phyloP scores from a whole-genome alignment of 495 filamentous ascomycete species.

The Viridothelium virens region DNA sequence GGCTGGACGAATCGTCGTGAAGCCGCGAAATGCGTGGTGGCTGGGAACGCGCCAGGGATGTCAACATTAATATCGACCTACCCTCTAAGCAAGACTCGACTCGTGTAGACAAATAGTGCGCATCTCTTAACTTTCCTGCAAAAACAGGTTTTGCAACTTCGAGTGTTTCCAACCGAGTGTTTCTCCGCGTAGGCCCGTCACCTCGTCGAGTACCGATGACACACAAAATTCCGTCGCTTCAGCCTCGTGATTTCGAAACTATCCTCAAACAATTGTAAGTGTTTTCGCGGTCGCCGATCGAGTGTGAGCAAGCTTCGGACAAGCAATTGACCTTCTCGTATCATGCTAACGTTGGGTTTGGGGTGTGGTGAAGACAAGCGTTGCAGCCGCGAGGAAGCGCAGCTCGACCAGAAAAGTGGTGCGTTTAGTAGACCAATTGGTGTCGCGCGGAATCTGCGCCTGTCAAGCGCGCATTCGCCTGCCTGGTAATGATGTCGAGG shows the following conservation, averaged over 20 bases:
- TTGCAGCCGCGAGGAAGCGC: not conserved
- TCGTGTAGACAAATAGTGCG: not conserved
- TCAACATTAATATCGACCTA: not conserved
- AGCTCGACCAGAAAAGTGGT: not conserved
- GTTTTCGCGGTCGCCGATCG: not conserved
- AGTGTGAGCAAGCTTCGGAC: not conserved
- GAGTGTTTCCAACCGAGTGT: not conserved
- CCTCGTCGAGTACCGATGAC: not conserved
- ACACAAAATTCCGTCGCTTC: not conserved
- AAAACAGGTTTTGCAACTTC: not conserved
- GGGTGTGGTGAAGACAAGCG: not conserved
- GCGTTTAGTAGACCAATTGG: conserved; percentile 9
- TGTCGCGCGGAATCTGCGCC: not conserved
- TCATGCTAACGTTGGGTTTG: not conserved
- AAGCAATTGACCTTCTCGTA: not conserved
- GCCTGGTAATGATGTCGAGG: conserved; percentile 3
- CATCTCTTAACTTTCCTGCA: not conserved
- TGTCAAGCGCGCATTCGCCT: not conserved
- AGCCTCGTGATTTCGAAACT: not conserved
- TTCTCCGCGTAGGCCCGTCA: not conserved
- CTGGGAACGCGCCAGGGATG: not conserved
- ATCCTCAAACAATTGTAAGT: not conserved
- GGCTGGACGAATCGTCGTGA: conserved; percentile 9
- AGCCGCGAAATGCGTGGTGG: not conserved
- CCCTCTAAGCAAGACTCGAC: conserved; percentile 4